These are phyloP conservation scores for Umbellularia californica DNA, from an alignment of 164 flowering plant species.

Conservation along the genomic window DNA sequence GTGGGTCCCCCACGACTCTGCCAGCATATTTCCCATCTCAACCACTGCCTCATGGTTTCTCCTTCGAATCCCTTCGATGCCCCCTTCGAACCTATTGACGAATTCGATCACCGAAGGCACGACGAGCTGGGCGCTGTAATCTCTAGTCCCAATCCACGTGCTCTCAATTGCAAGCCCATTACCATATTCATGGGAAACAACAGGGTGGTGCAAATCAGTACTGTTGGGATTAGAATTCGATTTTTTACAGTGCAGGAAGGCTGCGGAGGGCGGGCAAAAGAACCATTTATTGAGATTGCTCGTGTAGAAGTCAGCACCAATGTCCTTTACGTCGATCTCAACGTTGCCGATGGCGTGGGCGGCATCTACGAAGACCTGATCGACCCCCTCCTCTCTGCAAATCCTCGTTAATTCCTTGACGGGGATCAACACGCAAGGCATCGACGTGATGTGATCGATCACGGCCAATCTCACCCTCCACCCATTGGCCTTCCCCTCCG, in stretches of 20 bases:
- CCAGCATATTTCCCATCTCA: conserved; percentile 87
- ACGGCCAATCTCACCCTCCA: conserved; percentile 74
- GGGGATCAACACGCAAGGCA: conserved; percentile 86
- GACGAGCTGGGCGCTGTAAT: conserved; percentile 83
- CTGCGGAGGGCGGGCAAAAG: conserved; percentile 86
- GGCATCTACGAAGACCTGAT: conserved; percentile 77
- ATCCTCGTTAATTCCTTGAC: conserved; percentile 67
- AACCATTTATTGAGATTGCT: conserved; percentile 95
- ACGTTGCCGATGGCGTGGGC: conserved; percentile 83
- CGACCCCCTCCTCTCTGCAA: conserved; percentile 86
- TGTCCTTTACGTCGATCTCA: conserved; percentile 65
- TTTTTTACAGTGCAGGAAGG: conserved; percentile 67
- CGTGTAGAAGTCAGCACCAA: conserved; percentile 90
- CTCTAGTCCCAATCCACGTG: conserved; percentile 94
- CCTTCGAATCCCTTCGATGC: conserved; percentile 73
- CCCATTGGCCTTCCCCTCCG: conserved; percentile 47
- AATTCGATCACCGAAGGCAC: conserved; percentile 72
- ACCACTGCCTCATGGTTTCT: conserved; percentile 77
- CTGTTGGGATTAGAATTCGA: conserved; percentile 1
- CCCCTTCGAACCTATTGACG: conserved; percentile 73
- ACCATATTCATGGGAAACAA: conserved; percentile 88
- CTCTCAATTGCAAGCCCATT: conserved; percentile 86
- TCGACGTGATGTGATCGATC: conserved; percentile 87
- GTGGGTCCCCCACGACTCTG: conserved; percentile 72
- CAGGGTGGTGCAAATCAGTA: conserved; percentile 73